phyloP scores from a whole-genome alignment of 2,329 filamentous ascomycete species.

The Orbilia ellipsospora region DNA sequence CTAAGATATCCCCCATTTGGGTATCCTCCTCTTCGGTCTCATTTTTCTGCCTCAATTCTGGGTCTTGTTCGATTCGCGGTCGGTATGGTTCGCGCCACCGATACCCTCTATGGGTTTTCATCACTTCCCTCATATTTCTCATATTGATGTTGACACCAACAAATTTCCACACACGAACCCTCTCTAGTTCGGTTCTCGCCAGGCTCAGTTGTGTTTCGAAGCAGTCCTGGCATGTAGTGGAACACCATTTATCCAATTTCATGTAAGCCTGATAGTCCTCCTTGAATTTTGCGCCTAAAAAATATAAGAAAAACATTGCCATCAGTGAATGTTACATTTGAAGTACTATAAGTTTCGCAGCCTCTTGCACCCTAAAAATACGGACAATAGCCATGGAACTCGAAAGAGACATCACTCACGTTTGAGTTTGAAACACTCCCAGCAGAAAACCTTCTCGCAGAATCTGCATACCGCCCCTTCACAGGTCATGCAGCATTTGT shows the following conservation, averaged over 20 bases:
- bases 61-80: too few species aligned
- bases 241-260: conserved; percentile 17
- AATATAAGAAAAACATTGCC: neutral
- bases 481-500: conserved; percentile 32
- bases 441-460: conserved; percentile 31
- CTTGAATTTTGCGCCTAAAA: conserved; percentile 13
- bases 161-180: conserved; percentile 28
- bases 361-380: neutral
- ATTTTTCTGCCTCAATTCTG: too few species aligned
- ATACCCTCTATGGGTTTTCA: neutral
- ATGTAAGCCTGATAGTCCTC: conserved; percentile 19
- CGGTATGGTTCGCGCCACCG: too few species aligned
- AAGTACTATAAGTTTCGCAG: neutral
- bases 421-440: neutral
- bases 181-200: conserved; percentile 32
- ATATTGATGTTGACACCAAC: conserved; percentile 32
- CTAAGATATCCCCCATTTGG: too few species aligned
- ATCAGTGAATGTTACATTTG: too few species aligned
- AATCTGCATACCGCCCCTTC: conserved; percentile 18
- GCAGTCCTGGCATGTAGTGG: conserved; percentile 33
- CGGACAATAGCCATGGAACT: neutral
- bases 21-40: too few species aligned
- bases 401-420: neutral
- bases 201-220: conserved; percentile 45
- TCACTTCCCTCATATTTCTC: conserved; percentile 14